A percentile compares a stretch with the other conserved stretches of the same genome.
phyloP scores from a whole-genome alignment of 1,139 yeast genomes.

The Arxiozyma slooffiae region DNA sequence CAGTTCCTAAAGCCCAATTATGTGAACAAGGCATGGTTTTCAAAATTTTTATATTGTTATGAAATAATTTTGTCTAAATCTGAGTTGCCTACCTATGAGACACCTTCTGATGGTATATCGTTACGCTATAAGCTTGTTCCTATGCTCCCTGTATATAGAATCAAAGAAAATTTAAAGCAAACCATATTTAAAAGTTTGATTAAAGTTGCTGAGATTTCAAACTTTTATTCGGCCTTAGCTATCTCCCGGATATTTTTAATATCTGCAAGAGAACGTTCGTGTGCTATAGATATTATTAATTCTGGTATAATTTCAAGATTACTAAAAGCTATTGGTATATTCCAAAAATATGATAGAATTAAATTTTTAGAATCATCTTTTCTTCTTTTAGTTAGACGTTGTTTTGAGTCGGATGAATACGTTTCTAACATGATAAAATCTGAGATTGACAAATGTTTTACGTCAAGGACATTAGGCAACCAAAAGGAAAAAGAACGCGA shows the following conservation, averaged over 20 bases:
- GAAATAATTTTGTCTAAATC: constrained; percentile 42
- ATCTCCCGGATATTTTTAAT: constrained; percentile 45
- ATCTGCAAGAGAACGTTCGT: constrained; percentile 39
- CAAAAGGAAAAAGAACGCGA: constrained; percentile 35
- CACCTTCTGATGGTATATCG: constrained; percentile 23
- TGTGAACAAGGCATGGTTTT: constrained; percentile 42
- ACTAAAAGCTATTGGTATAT: constrained; percentile 28
- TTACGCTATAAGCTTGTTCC: constrained; percentile 18
- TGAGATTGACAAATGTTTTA: constrained; percentile 38
- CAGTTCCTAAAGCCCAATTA: constrained; percentile 33
- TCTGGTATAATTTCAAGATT: constrained; percentile 36
- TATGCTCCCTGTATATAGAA: constrained; percentile 18
- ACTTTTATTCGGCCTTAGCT: constrained; percentile 41
- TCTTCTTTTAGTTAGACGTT: constrained; percentile 50
- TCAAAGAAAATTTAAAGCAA: constrained; percentile 31
- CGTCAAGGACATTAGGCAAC: constrained; percentile 28
- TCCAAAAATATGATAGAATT: constrained; percentile 28
- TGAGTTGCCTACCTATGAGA: constrained; percentile 34
- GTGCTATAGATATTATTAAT: constrained; percentile 35
- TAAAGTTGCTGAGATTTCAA: constrained; percentile 34
- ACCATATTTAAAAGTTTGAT: constrained; percentile 39
- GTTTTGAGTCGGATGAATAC: constrained; percentile 53
- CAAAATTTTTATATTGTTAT: constrained; percentile 40
- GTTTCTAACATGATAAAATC: constrained; percentile 42
- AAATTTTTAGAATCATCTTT: constrained; percentile 31